phyloP scores from a whole-genome alignment of 495 filamentous ascomycete species.

The Terfezia claveryi region DNA sequence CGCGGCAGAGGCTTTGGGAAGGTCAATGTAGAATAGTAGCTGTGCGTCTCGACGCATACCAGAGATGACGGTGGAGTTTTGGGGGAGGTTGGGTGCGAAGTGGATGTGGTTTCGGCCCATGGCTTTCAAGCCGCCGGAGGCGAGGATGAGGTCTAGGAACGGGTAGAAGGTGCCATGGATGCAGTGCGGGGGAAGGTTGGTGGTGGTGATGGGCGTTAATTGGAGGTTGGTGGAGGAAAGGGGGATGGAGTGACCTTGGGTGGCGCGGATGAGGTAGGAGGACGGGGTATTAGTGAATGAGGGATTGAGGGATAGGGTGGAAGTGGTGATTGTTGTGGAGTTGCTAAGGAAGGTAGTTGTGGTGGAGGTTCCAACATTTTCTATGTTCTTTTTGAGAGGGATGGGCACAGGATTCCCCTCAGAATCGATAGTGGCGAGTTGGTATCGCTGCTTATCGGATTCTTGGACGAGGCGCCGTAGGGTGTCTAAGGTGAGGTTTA shows the following conservation, averaged over 20 bases:
- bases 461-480: conserved; percentile 44
- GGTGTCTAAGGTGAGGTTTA: conserved; percentile 51
- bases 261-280: conserved; percentile 76
- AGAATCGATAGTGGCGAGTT: conserved; percentile 30
- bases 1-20: conserved; percentile 32
- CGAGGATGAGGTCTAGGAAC: conserved; percentile 49
- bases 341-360: conserved; percentile 3
- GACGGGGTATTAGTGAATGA: conserved; percentile 25
- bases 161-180: conserved; percentile 75
- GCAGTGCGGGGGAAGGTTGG: conserved; percentile 38
- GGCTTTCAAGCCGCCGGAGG: conserved; percentile 46
- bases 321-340: conserved; percentile 1
- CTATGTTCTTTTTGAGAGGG: neutral
- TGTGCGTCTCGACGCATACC: conserved; percentile 24
- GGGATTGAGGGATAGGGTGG: conserved; percentile 19
- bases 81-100: conserved; percentile 22
- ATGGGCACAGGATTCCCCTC: neutral
- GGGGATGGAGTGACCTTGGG: conserved; percentile 66
- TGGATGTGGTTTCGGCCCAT: conserved; percentile 80
- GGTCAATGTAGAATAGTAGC: neutral
- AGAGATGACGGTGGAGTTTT: neutral
- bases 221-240: conserved; percentile 41
- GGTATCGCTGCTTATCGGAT: conserved; percentile 85
- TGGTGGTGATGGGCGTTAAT: conserved; percentile 39
- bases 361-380: neutral